These are phyloP conservation scores for Cladosporium colombiae DNA, from an alignment of 2,329 filamentous ascomycete species.

Conservation along the genomic window DNA sequence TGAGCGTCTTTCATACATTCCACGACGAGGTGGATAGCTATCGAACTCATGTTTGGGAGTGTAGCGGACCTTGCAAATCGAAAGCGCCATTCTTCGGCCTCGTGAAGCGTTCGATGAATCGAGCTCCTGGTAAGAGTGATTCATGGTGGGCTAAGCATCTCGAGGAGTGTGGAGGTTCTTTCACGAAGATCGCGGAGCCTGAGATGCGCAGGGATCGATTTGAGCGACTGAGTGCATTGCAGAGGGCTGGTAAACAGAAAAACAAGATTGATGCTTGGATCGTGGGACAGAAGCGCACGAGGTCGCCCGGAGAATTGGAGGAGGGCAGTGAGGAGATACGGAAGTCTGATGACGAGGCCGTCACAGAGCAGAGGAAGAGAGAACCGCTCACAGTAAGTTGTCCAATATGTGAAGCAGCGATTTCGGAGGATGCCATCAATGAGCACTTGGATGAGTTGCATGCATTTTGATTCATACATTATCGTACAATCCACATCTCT, in stretches of 20 bases:
- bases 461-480: slow-evolving; percentile 12
- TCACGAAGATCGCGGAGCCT: slow-evolving; percentile 45
- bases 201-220: slow-evolving; percentile 45
- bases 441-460: slow-evolving; percentile 41
- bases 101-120: slow-evolving; percentile 50
- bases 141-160: slow-evolving; percentile 45
- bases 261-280: slow-evolving; percentile 48
- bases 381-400: slow-evolving; percentile 38
- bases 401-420: slow-evolving; percentile 40
- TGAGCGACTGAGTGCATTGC: slow-evolving; percentile 41
- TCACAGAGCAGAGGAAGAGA: slow-evolving; percentile 13
- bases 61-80: slow-evolving; percentile 42
- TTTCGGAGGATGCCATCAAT: slow-evolving; percentile 41
- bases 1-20: slow-evolving; percentile 48
- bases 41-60: slow-evolving; percentile 49
- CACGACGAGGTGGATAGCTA: slow-evolving; percentile 50
- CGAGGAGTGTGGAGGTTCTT: slow-evolving; percentile 45
- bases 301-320: background rate
- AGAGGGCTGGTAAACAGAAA: slow-evolving; percentile 46
- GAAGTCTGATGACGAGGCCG: background rate
- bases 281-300: slow-evolving; percentile 23
- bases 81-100: slow-evolving; percentile 46
- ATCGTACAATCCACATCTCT: background rate
- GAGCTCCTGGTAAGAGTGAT: slow-evolving; percentile 45
- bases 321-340: background rate